phyloP scores from a whole-genome alignment of 768 basidiomycete genomes.

The Boletus rex-veris region DNA sequence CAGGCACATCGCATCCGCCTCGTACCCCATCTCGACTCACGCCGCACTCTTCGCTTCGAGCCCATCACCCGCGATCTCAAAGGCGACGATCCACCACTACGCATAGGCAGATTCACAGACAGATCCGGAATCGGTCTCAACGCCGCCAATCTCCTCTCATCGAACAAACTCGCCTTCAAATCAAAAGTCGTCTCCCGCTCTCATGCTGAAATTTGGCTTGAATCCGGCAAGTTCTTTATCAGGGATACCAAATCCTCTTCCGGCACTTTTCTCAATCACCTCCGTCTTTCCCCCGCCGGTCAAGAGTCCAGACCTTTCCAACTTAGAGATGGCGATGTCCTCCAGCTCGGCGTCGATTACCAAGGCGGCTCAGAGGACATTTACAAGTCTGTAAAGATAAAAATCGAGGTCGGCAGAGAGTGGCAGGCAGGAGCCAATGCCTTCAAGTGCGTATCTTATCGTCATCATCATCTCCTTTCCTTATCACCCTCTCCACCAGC shows the following conservation, averaged over 20 bases:
- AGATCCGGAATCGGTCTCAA: slow-evolving; percentile 63
- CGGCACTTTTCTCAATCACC: slow-evolving; percentile 95
- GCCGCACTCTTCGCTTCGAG: slow-evolving; percentile 87
- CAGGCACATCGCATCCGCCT: slow-evolving; percentile 78
- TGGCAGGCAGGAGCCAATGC: slow-evolving; percentile 88
- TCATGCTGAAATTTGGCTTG: slow-evolving; percentile 93
- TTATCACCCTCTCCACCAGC: slow-evolving; percentile 32
- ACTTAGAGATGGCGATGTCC: slow-evolving; percentile 88
- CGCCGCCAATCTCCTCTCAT: slow-evolving; percentile 63
- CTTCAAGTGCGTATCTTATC: slow-evolving; percentile 58
- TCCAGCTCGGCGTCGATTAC: slow-evolving; percentile 96
- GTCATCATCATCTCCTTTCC: not conserved
- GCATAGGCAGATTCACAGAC: slow-evolving; percentile 95
- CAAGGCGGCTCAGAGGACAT: slow-evolving; percentile 97
- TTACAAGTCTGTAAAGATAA: slow-evolving; percentile 95
- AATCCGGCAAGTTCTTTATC: slow-evolving; percentile 73
- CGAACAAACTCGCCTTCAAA: slow-evolving; percentile 90
- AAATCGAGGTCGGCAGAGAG: slow-evolving; percentile 83
- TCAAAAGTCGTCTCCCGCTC: slow-evolving; percentile 92
- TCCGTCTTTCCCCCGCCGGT: slow-evolving; percentile 80
- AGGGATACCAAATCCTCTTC: slow-evolving; percentile 86
- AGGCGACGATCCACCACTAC: slow-evolving; percentile 64
- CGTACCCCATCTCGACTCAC: slow-evolving; percentile 91
- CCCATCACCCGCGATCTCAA: slow-evolving; percentile 84
- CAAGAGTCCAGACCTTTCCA: slow-evolving; percentile 73